phyloP scores from a whole-genome alignment of 2,329 filamentous ascomycete genomes.

The Cadophora luteo-olivacea region DNA sequence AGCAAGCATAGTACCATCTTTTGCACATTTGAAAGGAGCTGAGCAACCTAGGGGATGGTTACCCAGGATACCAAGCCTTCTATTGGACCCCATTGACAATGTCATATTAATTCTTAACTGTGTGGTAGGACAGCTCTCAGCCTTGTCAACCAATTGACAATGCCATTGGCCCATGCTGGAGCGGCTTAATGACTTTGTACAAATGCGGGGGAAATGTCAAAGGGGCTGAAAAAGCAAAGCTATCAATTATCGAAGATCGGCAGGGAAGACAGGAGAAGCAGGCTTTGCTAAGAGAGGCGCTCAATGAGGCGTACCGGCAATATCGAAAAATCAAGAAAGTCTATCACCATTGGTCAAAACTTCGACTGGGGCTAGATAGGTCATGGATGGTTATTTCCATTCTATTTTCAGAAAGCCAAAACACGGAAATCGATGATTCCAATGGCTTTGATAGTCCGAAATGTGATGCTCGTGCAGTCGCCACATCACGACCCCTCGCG shows the following conservation, averaged over 20 bases:
- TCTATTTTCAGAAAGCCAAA: neutral
- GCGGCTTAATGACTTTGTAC: neutral
- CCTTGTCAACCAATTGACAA: neutral
- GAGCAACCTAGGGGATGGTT: neutral
- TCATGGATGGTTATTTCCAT: too few relatives aligned
- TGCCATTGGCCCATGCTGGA: neutral
- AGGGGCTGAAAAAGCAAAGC: neutral
- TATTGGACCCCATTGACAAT: neutral
- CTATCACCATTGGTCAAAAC: neutral
- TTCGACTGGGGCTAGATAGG: neutral
- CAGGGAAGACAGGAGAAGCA: neutral
- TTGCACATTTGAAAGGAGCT: slow-evolving; percentile 2
- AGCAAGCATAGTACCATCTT: neutral
- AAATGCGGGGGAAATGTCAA: neutral
- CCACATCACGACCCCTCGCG: slow-evolving; percentile 3
- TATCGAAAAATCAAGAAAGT: neutral
- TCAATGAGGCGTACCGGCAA: neutral
- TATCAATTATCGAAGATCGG: neutral
- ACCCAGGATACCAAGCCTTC: neutral
- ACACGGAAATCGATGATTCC: neutral
- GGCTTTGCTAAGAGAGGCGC: neutral
- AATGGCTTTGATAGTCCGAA: neutral
- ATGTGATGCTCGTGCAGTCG: neutral
- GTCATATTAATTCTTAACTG: neutral
- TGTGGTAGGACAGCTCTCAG: slow-evolving; percentile 1